Base-by-base conservation (phyloP, 768 basidiomycete genomes). In the Trametes maxima region DNA sequence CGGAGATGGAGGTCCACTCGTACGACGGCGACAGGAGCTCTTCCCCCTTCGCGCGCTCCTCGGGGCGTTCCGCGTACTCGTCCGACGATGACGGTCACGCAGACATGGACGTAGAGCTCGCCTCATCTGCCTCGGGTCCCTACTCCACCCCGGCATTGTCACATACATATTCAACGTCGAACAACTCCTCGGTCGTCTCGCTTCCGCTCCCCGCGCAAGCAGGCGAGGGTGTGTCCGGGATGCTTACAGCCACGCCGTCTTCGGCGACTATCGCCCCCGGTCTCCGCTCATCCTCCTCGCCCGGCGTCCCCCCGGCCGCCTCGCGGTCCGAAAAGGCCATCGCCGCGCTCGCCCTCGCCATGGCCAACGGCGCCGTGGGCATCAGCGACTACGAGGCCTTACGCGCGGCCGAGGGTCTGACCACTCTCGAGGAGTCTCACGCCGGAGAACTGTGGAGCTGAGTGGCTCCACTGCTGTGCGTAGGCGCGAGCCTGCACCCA, bases 311-410 rank as follows among this genome's bases (percentile, higher is more conserved):
- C 10, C 60, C 68, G n/a, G 63, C 75, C 19, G 71, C 83, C 12
- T 79, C 83, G 45, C 78, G 76, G 37, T 75, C 83, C 19, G 85
- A 87, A 65, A 86, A 85, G 67, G 83, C 82, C 16, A 77, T 87
- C 51, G 85, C 85, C 17, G 84, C 83, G 17, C 77, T 87, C 33
- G 78, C 76, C 35, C 72, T 88, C 2, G 85, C 84, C 17, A 79
- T 88, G 74, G 86, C 86, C 13, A 87, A 82, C 61, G 87, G 86
- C 43, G 85, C 85, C 11, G 85, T 82, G 5, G 79, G 84, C 25
- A 69, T 88, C 40, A 79, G 78, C 54, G 86, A 88, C 67, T 87
- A 87, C 57, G 74, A 76, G 54, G 78, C 81, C 1, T 74, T 84
- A 37, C 77, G 76, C 57, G 73, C 74, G 35, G 65, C 78, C 43